Evolutionary conservation across 768 basidiomycete genomes (phyloP).

Genomic region (Symmetrospora coprosmae): DNA sequence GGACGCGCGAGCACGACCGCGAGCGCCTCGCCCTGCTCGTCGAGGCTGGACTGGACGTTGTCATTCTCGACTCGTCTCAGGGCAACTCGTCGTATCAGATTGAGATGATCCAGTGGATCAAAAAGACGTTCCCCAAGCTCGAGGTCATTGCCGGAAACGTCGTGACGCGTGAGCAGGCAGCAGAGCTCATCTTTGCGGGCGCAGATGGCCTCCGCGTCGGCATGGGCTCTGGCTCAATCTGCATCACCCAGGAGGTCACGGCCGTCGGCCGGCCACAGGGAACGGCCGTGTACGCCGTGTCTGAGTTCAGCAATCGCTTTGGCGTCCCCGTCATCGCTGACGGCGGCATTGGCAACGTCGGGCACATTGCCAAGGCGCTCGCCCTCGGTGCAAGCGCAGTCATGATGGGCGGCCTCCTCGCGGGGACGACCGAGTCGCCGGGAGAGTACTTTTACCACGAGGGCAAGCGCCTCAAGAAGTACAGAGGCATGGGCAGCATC

Average conservation of each 20-base stretch:
- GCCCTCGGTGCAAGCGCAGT: constrained; percentile 86
- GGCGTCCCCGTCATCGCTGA: constrained; percentile 95
- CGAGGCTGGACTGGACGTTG: constrained; percentile 88
- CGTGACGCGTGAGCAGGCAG: constrained; percentile 93
- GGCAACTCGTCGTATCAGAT: constrained; percentile 87
- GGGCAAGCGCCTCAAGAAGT: constrained; percentile 95
- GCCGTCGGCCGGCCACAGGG: constrained; percentile 96
- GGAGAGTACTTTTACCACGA: constrained; percentile 99
- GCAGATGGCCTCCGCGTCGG: constrained; percentile 91
- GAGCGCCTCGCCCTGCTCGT: constrained; percentile 72
- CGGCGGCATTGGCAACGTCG: constrained; percentile 87
- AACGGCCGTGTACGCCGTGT: constrained; percentile 89
- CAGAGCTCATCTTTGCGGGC: constrained; percentile 78
- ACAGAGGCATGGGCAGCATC: constrained; percentile 94
- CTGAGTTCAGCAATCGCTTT: constrained; percentile 82
- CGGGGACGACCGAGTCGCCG: constrained; percentile 90
- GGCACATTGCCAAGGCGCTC: constrained; percentile 93
- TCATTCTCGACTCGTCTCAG: constrained; percentile 87
- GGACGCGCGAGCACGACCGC: constrained; percentile 75
- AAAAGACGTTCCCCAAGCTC: constrained; percentile 63
- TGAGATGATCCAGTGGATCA: constrained; percentile 91
- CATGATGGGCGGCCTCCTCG: constrained; percentile 96
- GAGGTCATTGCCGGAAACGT: constrained; percentile 96
- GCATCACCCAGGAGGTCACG: constrained; percentile 99
- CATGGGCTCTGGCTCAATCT: constrained; percentile 97